A percentile compares a stretch with the other conserved stretches of the same genome.
phyloP scores from a whole-genome alignment of 2,329 filamentous ascomycete genomes.

The Fusarium aywerte region DNA sequence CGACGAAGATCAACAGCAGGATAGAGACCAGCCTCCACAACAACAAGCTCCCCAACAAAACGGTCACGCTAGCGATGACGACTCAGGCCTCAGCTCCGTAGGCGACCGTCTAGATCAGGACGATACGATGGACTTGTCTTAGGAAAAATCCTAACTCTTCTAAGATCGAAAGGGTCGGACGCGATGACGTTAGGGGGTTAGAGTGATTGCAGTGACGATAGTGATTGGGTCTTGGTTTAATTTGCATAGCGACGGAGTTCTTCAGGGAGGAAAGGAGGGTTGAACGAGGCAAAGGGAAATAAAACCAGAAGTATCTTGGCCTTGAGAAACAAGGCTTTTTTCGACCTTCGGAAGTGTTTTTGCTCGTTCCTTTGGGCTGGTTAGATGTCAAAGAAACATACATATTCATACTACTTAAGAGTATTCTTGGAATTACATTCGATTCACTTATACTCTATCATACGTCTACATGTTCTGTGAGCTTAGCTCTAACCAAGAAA shows the following conservation, averaged over 20 bases:
- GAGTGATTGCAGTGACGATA: not conserved
- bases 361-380: slow-evolving; percentile 12
- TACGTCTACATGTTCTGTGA: not conserved
- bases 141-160: slow-evolving; percentile 11
- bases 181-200: not conserved
- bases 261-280: slow-evolving; percentile 15
- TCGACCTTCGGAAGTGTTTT: not conserved
- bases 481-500: not conserved
- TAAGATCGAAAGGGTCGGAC: not conserved
- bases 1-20: slow-evolving; percentile 12
- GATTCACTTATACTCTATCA: not conserved
- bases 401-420: not conserved
- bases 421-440: not conserved
- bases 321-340: not conserved
- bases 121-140: slow-evolving; percentile 61
- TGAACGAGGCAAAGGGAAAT: slow-evolving; percentile 14
- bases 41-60: slow-evolving; percentile 37
- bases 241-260: slow-evolving; percentile 49
- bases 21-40: slow-evolving; percentile 6
- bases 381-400: not conserved
- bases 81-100: slow-evolving; percentile 68
- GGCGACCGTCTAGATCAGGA: slow-evolving; percentile 59
- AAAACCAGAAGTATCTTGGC: slow-evolving; percentile 19
- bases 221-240: slow-evolving; percentile 20
- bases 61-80: slow-evolving; percentile 48